Evolutionary conservation across 2,329 filamentous ascomycete genomes (phyloP).

Genomic region (Stemphylium beticola): DNA sequence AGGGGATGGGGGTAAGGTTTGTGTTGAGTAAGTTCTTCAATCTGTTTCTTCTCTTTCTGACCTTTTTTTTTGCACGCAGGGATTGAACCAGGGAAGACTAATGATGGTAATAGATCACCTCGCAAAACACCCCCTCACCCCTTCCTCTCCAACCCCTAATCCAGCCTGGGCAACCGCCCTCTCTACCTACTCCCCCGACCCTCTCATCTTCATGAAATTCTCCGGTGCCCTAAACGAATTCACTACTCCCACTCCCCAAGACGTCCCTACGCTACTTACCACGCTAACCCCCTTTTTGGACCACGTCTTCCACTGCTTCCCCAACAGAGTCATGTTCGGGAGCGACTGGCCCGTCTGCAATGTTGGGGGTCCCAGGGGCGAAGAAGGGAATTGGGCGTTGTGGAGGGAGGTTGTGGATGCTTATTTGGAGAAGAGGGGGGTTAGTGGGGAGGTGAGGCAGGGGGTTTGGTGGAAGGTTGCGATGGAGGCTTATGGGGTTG

Average conservation of each 20-base stretch:
- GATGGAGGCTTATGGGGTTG: constrained; percentile 67
- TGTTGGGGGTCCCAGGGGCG: constrained; percentile 62
- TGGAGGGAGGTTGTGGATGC: constrained; percentile 76
- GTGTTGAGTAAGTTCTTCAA: constrained; percentile 68
- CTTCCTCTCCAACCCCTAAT: constrained; percentile 55
- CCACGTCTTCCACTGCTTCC: constrained; percentile 70
- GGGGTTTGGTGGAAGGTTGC: constrained; percentile 78
- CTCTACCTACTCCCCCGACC: constrained; percentile 68
- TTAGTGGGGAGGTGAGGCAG: constrained; percentile 66
- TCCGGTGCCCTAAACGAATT: constrained; percentile 86
- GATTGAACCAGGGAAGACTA: neutral
- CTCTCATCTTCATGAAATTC: constrained; percentile 85
- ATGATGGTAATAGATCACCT: constrained; percentile 70
- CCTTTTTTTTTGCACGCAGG: neutral
- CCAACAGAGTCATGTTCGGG: constrained; percentile 81
- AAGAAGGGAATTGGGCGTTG: constrained; percentile 69
- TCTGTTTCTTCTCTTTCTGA: neutral
- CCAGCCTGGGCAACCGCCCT: constrained; percentile 73
- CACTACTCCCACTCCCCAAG: constrained; percentile 36
- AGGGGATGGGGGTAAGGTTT: constrained; percentile 63
- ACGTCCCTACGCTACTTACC: constrained; percentile 5
- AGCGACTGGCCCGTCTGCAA: constrained; percentile 95
- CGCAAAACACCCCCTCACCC: constrained; percentile 81
- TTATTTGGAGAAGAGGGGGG: constrained; percentile 59
- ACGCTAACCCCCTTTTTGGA: constrained; percentile 31